Evolutionary conservation across 345 rosid species (phyloP), one percentile per base, ranked within the genome.

Genomic region (Anastatica hierochuntica): DNA sequence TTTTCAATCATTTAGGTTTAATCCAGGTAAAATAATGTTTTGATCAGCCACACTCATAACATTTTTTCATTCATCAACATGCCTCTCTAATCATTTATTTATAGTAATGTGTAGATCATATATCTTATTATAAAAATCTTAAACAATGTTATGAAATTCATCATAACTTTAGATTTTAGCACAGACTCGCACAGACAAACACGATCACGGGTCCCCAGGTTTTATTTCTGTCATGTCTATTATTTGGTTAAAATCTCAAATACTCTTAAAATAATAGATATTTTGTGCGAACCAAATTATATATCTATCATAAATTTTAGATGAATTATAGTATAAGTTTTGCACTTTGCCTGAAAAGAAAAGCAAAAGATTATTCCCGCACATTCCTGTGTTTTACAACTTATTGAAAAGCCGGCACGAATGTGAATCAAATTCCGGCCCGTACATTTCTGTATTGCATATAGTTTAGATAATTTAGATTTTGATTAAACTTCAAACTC

Each of bases 131-230:
- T 7, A 30, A 43, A 30, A 17, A 2, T 3, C 6, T 24, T 24
- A 3, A 24, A 24, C 6, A 24, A 24, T 24, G 27, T 4, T 24
- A 24, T 24, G 27, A 24, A 24, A 24, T 24, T 19, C 43, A 49
- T 56, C 52, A 30, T 30, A 47, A 16, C 23, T 49, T 56, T 64
- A 56, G 45, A 64, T 49, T 64, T 56, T 56, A 64, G 63, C 63
- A 41, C 56, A 47, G 58, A 56, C 68, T 47, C 50, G n/a, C n/a
- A n/a, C n/a, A n/a, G n/a, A n/a, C n/a, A n/a, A n/a, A 24, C 56
- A 21, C 49, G 52, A 56, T 49, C 58, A 41, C 51, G 63, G 58
- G 63, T 49, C 69, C 63, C 63, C 58, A 52, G 58, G 58, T 42
- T 65, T 49, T 24, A 26, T 50, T 63, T 65, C 58, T 49, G 41